Percentiles rank a stretch among this genome's conserved stretches.
These are phyloP conservation scores for Sordariomycetes sp. DNA, from an alignment of 2,329 filamentous ascomycete genomes.

Conservation along the genomic window DNA sequence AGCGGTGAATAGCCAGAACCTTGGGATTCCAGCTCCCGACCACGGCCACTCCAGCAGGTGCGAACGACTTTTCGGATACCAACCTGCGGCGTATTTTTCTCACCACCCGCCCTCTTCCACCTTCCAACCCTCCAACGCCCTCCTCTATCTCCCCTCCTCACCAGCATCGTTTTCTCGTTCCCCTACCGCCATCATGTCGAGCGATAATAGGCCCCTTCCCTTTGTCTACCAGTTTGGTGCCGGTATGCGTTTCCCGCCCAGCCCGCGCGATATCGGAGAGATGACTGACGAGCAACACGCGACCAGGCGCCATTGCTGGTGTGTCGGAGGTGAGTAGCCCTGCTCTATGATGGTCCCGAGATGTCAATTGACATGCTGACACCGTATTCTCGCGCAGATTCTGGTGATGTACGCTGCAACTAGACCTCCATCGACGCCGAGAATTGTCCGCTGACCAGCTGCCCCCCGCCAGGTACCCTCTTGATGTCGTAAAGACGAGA, in stretches of 20 bases:
- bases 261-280: slow-evolving; percentile 11
- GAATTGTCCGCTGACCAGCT: not conserved
- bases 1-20: not conserved
- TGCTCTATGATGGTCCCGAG: not conserved
- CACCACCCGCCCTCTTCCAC: not conserved
- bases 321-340: slow-evolving; percentile 74
- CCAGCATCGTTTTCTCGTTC: not conserved
- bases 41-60: not conserved
- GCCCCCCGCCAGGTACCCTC: slow-evolving; percentile 66
- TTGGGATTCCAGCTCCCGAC: not conserved
- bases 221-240: slow-evolving; percentile 94
- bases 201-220: slow-evolving; percentile 62
- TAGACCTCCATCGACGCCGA: not conserved
- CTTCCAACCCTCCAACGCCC: not conserved
- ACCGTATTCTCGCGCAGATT: slow-evolving; percentile 49
- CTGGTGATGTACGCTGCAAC: slow-evolving; percentile 62
- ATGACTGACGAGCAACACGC: slow-evolving; percentile 14
- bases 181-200: slow-evolving; percentile 40
- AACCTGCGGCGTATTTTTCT: not conserved
- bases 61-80: not conserved
- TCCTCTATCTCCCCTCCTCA: not conserved
- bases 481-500: slow-evolving; percentile 97
- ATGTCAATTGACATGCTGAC: slow-evolving; percentile 1
- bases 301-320: slow-evolving; percentile 77
- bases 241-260: slow-evolving; percentile 42